Percentiles rank a stretch among this genome's conserved stretches.
These are phyloP conservation scores for Kluyveromyces wickerhamii DNA, from an alignment of 805 yeast genomes.

Conservation along the genomic window DNA sequence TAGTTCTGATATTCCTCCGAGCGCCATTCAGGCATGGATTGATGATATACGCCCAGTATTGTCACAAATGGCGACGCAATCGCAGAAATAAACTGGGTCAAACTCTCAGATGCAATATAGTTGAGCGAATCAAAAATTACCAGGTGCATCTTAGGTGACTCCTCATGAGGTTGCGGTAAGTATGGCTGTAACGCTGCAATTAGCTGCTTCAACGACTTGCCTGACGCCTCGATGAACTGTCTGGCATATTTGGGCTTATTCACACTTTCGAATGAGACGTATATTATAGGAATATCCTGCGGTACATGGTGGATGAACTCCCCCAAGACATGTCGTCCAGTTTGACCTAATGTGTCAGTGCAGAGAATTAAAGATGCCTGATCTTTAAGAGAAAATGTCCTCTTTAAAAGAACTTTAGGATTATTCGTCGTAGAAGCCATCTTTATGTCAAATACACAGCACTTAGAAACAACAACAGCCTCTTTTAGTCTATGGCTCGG, in stretches of 20 bases:
- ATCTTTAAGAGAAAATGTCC: conserved; percentile 67
- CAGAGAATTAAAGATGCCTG: conserved; percentile 63
- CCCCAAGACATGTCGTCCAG: conserved; percentile 45
- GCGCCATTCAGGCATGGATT: conserved; percentile 33
- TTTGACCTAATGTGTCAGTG: conserved; percentile 63
- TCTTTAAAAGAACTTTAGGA: conserved; percentile 50
- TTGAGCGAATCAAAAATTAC: conserved; percentile 65
- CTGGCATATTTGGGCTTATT: conserved; percentile 43
- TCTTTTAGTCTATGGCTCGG: too few species aligned
- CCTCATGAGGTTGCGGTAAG: conserved; percentile 16
- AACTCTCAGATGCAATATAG: conserved; percentile 37
- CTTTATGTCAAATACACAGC: too few species aligned
- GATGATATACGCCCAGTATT: conserved; percentile 42
- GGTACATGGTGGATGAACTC: conserved; percentile 47
- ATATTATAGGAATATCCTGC: conserved; percentile 35
- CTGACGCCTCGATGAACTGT: conserved; percentile 40
- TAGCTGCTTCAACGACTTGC: conserved; percentile 13
- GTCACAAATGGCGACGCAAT: conserved; percentile 41
- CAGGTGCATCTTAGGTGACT: conserved; percentile 29
- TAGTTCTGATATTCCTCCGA: conserved; percentile 31
- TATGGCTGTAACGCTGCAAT: conserved; percentile 16
- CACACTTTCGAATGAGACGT: conserved; percentile 62
- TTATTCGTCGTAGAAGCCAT: conserved; percentile 34
- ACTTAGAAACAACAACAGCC: too few species aligned
- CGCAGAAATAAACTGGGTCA: conserved; percentile 44